These are phyloP conservation scores for Withania somnifera DNA, from an alignment of 305 asterid genomes.

Conservation along the genomic window DNA sequence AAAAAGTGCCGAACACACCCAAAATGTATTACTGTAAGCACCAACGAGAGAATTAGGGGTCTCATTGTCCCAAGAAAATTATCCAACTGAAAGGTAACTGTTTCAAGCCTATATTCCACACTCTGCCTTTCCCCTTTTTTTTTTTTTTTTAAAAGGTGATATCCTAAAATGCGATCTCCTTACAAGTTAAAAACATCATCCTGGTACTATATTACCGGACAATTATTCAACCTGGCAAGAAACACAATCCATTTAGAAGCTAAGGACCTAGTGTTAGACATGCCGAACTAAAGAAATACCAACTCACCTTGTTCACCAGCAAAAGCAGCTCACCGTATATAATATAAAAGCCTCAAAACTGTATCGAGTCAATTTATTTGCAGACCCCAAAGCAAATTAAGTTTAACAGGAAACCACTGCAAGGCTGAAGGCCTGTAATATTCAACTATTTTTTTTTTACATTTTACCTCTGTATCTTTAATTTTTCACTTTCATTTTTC, in stretches of 20 bases:
- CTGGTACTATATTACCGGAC: too few species aligned
- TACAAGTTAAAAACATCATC: too few species aligned
- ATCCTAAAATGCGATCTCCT: too few species aligned
- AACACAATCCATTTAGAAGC: not conserved
- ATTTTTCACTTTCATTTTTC: not conserved
- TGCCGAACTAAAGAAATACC: not conserved
- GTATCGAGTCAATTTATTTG: not conserved
- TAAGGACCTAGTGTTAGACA: not conserved
- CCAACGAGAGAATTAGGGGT: not conserved
- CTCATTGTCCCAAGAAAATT: not conserved
- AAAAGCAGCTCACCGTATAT: not conserved
- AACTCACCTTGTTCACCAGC: not conserved
- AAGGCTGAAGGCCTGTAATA: not conserved
- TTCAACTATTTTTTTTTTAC: too few species aligned
- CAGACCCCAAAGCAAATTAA: not conserved
- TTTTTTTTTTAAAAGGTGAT: too few species aligned
- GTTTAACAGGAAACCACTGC: not conserved
- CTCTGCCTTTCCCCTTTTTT: too few species aligned
- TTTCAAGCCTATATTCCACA: too few species aligned
- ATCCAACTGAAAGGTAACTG: not conserved
- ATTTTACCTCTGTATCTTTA: too few species aligned
- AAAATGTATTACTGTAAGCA: not conserved
- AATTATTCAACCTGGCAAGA: too few species aligned
- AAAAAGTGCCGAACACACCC: not conserved
- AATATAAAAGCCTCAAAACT: not conserved